phyloP scores from a whole-genome alignment of 768 basidiomycete species.

The Melanogaster broomeanus region DNA sequence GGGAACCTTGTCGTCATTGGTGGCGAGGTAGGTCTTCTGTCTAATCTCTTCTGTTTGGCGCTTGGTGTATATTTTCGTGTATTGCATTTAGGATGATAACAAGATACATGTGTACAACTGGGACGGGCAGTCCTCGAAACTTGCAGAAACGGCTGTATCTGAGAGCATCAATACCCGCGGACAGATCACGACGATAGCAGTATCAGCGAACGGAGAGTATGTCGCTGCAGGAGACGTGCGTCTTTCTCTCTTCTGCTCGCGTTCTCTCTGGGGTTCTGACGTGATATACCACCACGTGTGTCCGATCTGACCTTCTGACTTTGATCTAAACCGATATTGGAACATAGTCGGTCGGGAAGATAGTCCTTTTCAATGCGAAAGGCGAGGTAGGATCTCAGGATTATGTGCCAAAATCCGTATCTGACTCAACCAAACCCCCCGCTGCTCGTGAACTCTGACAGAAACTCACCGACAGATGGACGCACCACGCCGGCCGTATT shows the following conservation, averaged over 20 bases:
- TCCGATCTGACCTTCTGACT: background rate
- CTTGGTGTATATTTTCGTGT: background rate
- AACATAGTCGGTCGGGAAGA: constrained; percentile 73
- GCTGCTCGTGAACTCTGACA: constrained; percentile 26
- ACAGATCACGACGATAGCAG: constrained; percentile 69
- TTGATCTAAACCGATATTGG: background rate
- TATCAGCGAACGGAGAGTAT: constrained; percentile 74
- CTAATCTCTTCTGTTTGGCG: background rate
- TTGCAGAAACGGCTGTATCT: constrained; percentile 57
- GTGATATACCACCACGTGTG: background rate
- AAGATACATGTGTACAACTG: constrained; percentile 76
- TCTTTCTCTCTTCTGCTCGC: background rate
- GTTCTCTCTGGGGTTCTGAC: background rate
- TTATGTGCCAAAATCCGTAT: background rate
- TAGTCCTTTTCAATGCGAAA: constrained; percentile 73
- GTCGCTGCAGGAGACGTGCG: constrained; percentile 88
- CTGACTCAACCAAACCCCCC: background rate
- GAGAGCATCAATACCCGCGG: constrained; percentile 62
- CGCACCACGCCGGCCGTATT: constrained; percentile 82
- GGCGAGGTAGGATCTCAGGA: constrained; percentile 48
- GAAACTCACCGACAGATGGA: constrained; percentile 79
- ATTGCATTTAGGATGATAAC: constrained; percentile 51
- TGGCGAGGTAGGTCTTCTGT: constrained; percentile 56
- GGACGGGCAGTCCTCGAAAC: constrained; percentile 52
- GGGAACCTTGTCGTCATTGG: constrained; percentile 67